These are phyloP conservation scores for Theobroma cacao DNA, from an alignment of 345 rosid species.

Conservation along the genomic window DNA sequence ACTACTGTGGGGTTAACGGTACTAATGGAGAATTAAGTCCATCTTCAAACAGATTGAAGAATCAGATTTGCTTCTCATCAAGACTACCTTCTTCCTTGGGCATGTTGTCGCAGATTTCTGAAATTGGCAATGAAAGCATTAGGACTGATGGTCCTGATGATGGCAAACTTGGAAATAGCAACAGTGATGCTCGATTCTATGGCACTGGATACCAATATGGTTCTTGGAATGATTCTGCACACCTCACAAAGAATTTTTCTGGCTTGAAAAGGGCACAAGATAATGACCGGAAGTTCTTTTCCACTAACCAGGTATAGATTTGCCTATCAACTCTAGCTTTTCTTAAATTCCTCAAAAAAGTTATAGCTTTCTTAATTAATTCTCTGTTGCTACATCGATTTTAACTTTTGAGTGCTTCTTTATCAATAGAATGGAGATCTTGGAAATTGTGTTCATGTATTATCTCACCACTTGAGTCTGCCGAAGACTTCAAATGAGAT, in stretches of 20 bases:
- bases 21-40: constrained; percentile 49
- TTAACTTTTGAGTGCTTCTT: constrained; percentile 7
- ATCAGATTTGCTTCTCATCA: constrained; percentile 57
- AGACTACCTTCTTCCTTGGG: constrained; percentile 65
- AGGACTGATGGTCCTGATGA: constrained; percentile 28
- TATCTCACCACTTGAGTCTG: constrained; percentile 54
- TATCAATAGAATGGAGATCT: constrained; percentile 38
- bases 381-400: neutral
- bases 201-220: constrained; percentile 37
- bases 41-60: constrained; percentile 46
- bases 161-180: constrained; percentile 29
- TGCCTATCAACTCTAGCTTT: neutral
- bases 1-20: constrained; percentile 41
- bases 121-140: constrained; percentile 38
- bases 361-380: neutral
- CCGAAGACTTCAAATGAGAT: constrained; percentile 57
- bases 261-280: constrained; percentile 50
- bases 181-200: constrained; percentile 24
- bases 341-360: neutral
- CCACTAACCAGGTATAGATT: constrained; percentile 46
- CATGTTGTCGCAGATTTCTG: constrained; percentile 70
- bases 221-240: constrained; percentile 64
- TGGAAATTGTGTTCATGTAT: constrained; percentile 29
- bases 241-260: constrained; percentile 38
- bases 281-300: constrained; percentile 31